These are phyloP conservation scores for Lyophyllum semitale DNA, from an alignment of 768 basidiomycete species.

Conservation along the genomic window DNA sequence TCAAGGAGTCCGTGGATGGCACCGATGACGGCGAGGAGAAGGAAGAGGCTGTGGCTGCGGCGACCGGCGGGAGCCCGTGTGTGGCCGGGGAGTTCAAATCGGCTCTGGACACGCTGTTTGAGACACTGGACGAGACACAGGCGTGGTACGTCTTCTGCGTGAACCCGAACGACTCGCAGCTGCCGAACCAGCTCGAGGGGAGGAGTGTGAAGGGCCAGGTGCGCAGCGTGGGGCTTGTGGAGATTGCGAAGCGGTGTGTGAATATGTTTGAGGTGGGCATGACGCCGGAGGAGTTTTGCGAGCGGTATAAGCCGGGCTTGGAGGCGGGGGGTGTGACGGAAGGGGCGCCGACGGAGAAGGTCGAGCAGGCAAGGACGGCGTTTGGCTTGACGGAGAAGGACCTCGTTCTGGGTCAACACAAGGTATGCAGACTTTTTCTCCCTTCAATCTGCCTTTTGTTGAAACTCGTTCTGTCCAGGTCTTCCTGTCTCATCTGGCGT, in stretches of 20 bases:
- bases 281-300: conserved; percentile 83
- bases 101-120: conserved; percentile 83
- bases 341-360: conserved; percentile 59
- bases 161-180: conserved; percentile 92
- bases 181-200: conserved; percentile 93
- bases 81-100: conserved; percentile 88
- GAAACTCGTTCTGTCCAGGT: conserved; percentile 51
- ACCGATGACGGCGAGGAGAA: conserved; percentile 56
- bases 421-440: conserved; percentile 50
- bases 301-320: conserved; percentile 76
- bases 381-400: conserved; percentile 68
- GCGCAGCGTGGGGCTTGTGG: conserved; percentile 74
- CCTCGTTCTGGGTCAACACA: conserved; percentile 79
- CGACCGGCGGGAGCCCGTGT: conserved; percentile 53
- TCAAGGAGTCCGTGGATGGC: conserved; percentile 45
- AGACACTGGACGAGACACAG: conserved; percentile 87
- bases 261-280: conserved; percentile 83
- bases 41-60: conserved; percentile 36
- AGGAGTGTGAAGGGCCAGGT: conserved; percentile 92
- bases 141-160: conserved; percentile 92
- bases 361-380: conserved; percentile 58
- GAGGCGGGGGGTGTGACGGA: conserved; percentile 55
- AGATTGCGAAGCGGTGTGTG: conserved; percentile 68
- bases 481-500: conserved; percentile 83
- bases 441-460: neutral